Evolutionary conservation across 805 yeast genomes (phyloP).

Genomic region (Yarrowia deformans): DNA sequence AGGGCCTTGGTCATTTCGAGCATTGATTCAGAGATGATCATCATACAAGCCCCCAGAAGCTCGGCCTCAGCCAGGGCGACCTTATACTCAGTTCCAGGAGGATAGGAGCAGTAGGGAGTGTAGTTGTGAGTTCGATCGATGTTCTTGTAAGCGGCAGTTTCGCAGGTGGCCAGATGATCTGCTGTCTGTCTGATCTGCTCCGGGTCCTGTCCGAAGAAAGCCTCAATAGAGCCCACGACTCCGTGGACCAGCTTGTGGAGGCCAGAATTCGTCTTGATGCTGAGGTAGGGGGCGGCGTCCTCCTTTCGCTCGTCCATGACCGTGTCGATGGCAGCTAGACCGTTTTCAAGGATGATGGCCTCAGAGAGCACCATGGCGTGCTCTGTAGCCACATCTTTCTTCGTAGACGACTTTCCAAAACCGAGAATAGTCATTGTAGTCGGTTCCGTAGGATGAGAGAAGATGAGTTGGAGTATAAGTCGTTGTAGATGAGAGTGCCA

Average conservation of each 20-base stretch:
- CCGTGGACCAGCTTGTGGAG: conserved; percentile 34
- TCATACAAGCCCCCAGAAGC: conserved; percentile 80
- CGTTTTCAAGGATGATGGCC: conserved; percentile 34
- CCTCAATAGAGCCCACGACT: conserved; percentile 26
- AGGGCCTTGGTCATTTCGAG: conserved; percentile 91
- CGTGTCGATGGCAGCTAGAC: conserved; percentile 28
- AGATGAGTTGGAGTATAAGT: conserved; percentile 22
- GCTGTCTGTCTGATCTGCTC: conserved; percentile 24
- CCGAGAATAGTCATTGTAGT: conserved; percentile 37
- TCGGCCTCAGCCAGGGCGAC: conserved; percentile 90
- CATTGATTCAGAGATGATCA: conserved; percentile 86
- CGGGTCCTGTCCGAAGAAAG: conserved; percentile 35
- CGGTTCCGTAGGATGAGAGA: conserved; percentile 19
- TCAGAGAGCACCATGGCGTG: conserved; percentile 25
- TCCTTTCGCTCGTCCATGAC: conserved; percentile 39
- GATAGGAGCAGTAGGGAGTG: conserved; percentile 55
- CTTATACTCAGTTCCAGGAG: conserved; percentile 94
- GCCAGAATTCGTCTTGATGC: conserved; percentile 13
- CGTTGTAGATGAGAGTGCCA: conserved; percentile 30
- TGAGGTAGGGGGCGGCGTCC: conserved; percentile 23
- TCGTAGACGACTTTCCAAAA: conserved; percentile 27
- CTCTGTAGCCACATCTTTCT: conserved; percentile 21
- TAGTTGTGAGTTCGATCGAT: conserved; percentile 27
- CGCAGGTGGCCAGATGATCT: conserved; percentile 22
- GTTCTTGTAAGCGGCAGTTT: conserved; percentile 28